phyloP scores from a whole-genome alignment of 345 rosid genomes.

The Carallia brachiata region DNA sequence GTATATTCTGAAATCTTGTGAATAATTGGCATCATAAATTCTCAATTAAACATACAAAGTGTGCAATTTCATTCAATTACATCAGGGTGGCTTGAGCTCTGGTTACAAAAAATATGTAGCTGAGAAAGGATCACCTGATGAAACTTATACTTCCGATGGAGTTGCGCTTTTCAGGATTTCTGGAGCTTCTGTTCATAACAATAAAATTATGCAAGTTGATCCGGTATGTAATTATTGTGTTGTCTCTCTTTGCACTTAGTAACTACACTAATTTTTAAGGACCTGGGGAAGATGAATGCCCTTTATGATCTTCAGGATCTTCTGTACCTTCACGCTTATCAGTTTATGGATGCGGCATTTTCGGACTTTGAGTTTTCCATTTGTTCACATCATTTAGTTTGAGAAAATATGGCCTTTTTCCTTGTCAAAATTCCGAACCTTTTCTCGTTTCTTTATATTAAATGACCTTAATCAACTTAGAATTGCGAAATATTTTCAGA shows the following conservation, averaged over 20 bases:
- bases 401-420: background rate
- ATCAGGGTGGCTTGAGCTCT: constrained; percentile 91
- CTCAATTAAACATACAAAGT: constrained; percentile 8
- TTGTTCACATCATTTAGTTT: too few relatives aligned
- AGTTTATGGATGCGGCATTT: too few relatives aligned
- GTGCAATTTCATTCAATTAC: constrained; percentile 22
- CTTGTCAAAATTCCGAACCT: background rate
- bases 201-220: constrained; percentile 79
- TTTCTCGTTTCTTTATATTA: background rate
- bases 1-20: constrained; percentile 33
- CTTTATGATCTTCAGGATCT: too few relatives aligned
- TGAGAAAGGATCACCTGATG: constrained; percentile 65
- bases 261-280: constrained; percentile 1
- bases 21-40: background rate
- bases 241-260: constrained; percentile 4
- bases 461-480: background rate
- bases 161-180: constrained; percentile 81
- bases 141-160: constrained; percentile 63
- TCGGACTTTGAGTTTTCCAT: too few relatives aligned
- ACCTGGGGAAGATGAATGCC: too few relatives aligned
- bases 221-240: constrained; percentile 46
- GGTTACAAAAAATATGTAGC: constrained; percentile 70
- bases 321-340: too few relatives aligned
- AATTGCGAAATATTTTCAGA: background rate
- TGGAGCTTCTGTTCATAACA: constrained; percentile 75